Evolutionary conservation across 2,329 filamentous ascomycete genomes (phyloP), one percentile per base, ranked within the genome.

Genomic region (Plenodomus lindquistii): DNA sequence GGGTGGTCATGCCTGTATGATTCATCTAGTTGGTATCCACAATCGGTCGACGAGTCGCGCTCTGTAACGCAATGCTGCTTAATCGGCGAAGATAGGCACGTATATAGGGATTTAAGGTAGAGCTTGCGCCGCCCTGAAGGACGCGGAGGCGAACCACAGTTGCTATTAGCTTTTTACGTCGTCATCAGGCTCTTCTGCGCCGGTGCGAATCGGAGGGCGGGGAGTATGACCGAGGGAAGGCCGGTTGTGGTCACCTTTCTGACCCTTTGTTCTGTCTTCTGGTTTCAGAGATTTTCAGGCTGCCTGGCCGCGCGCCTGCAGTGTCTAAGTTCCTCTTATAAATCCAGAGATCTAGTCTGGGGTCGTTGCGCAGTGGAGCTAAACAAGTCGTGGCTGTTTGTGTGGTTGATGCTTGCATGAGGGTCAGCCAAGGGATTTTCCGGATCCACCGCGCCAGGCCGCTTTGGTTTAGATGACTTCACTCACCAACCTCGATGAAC

Each of bases 161-260:
- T 44, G 53, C 52, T 49, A 56, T 53, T 63, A 60, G 55, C 54
- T 60, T 44, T 57, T 54, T 61, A 68, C 63, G 63, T 67, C 66
- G 66, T 69, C 65, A 65, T 67, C 57, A 60, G 55, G 50, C 47
- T 55, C 42, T 63, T 53, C 47, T 60, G 57, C 59, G 51, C 52
- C 42, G 50, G 57, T 61, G 54, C 60, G 49, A 57, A 60, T 64
- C 65, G 60, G 65, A 67, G 53, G 61, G 67, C 61, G 67, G 66
- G 65, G 65, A 64, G 56, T 52, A 45, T 37, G 48, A 55, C 67
- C 66, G 64, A 67, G 48, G 49, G 60, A 62, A 57, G 48, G 54
- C 66, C 54, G 55, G 59, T 44, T 50, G 54, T 48, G 57, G 60
- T 57, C 48, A 40, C 50, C n/a, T 51, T 52, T 55, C 46, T 54